Evolutionary conservation across 306 rosid genomes (phyloP).

Genomic region (Fragaria ananassa): DNA sequence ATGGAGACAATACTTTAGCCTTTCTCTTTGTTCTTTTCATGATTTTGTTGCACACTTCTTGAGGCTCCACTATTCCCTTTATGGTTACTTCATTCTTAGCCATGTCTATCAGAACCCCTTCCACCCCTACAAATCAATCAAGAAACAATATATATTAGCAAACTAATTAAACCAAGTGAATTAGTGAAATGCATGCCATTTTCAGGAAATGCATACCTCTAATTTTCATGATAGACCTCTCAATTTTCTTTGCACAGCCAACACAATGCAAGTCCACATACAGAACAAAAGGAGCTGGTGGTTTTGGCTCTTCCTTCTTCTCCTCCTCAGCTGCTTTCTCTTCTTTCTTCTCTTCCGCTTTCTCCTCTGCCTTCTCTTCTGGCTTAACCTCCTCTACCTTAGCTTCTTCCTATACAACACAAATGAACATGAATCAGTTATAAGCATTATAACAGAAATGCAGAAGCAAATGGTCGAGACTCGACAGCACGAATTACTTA

Average conservation of each 20-base stretch:
- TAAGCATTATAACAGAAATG: neutral
- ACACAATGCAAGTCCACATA: constrained; percentile 79
- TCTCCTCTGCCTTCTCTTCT: constrained; percentile 32
- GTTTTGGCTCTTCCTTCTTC: constrained; percentile 55
- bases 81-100: constrained; percentile 71
- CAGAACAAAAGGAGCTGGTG: constrained; percentile 61
- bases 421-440: neutral
- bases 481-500: constrained; percentile 14
- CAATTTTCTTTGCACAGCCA: constrained; percentile 86
- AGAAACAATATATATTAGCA: neutral
- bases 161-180: neutral
- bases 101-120: constrained; percentile 61
- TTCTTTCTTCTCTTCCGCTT: neutral
- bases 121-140: constrained; percentile 53
- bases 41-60: constrained; percentile 59
- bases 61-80: constrained; percentile 81
- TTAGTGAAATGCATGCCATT: neutral
- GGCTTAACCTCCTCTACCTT: constrained; percentile 37
- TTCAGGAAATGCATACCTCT: constrained; percentile 43
- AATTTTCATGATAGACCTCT: constrained; percentile 58
- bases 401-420: constrained; percentile 31
- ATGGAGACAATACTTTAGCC: constrained; percentile 65
- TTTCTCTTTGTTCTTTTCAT: constrained; percentile 61
- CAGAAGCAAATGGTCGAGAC: neutral
- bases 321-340: constrained; percentile 30